A percentile compares a stretch with the other conserved stretches of the same genome.
phyloP scores from a whole-genome alignment of 2,329 filamentous ascomycete genomes.

The Dryadomyces quercivorus region DNA sequence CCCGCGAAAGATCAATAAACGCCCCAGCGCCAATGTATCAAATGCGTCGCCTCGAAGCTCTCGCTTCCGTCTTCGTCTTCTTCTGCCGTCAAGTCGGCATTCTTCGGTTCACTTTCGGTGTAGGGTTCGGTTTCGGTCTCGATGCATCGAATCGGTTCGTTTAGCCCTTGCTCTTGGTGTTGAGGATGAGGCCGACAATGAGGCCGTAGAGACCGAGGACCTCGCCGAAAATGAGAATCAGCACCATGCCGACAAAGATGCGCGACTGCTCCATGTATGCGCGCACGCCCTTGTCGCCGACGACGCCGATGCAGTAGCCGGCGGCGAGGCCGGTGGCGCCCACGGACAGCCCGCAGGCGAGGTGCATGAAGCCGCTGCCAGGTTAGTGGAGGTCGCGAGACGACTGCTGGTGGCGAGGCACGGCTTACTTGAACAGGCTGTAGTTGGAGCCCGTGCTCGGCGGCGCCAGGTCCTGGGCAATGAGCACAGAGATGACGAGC shows the following conservation, averaged over 20 bases:
- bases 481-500: constrained; percentile 91
- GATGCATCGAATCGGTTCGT: neutral
- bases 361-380: constrained; percentile 79
- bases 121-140: neutral
- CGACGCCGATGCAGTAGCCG: constrained; percentile 91
- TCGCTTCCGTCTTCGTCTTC: neutral
- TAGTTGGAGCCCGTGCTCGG: constrained; percentile 53
- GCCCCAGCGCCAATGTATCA: constrained; percentile 4
- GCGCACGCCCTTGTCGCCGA: constrained; percentile 87
- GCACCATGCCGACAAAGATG: constrained; percentile 96
- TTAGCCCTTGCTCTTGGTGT: constrained; percentile 66
- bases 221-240: constrained; percentile 97
- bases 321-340: constrained; percentile 87
- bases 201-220: constrained; percentile 91
- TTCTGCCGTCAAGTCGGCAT: neutral
- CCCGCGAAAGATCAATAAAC: neutral
- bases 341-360: constrained; percentile 81
- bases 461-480: constrained; percentile 76
- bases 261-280: constrained; percentile 94
- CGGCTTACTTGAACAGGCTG: constrained; percentile 67
- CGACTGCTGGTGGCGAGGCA: neutral
- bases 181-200: constrained; percentile 86
- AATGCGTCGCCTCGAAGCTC: neutral
- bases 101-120: neutral
- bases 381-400: neutral